Evolutionary conservation across 805 yeast genomes (phyloP).

Genomic region (Dipodascus albidus): DNA sequence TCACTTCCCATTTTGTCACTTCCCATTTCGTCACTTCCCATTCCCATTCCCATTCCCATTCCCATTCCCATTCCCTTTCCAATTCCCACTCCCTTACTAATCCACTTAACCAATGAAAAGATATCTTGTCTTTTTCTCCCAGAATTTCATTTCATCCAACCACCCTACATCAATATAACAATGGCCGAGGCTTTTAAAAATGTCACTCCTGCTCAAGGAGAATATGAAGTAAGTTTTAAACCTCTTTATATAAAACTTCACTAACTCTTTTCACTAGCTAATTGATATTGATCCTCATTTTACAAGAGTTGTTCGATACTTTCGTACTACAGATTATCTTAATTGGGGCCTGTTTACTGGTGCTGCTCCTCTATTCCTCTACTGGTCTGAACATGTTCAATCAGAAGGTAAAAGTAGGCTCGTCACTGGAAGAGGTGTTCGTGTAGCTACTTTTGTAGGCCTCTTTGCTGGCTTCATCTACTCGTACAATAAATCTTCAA

Average conservation of each 20-base stretch:
- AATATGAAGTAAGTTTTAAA: neutral
- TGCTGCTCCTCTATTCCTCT: constrained; percentile 37
- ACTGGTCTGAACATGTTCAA: constrained; percentile 35
- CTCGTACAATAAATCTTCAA: constrained; percentile 54
- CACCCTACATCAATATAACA: neutral
- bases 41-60: no score
- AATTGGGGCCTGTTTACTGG: constrained; percentile 37
- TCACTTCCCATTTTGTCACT: no score
- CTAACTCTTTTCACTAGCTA: constrained; percentile 23
- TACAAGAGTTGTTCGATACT: constrained; percentile 56
- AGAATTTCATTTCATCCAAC: constrained; percentile 1
- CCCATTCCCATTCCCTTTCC: no score
- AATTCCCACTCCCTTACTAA: no score
- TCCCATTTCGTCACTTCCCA: no score
- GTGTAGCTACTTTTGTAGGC: constrained; percentile 55
- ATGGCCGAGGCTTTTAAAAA: constrained; percentile 1
- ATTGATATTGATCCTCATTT: constrained; percentile 78
- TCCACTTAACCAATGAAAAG: no score
- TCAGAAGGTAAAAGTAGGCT: constrained; percentile 35
- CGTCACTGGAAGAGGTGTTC: constrained; percentile 46
- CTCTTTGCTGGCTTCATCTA: constrained; percentile 60
- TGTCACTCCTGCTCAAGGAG: constrained; percentile 1
- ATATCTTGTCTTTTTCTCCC: neutral
- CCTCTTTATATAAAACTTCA: no score
- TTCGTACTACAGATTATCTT: constrained; percentile 56